Evolutionary conservation across 345 rosid species (phyloP), one percentile per base, ranked within the genome.

Genomic region (Mercurialis annua): DNA sequence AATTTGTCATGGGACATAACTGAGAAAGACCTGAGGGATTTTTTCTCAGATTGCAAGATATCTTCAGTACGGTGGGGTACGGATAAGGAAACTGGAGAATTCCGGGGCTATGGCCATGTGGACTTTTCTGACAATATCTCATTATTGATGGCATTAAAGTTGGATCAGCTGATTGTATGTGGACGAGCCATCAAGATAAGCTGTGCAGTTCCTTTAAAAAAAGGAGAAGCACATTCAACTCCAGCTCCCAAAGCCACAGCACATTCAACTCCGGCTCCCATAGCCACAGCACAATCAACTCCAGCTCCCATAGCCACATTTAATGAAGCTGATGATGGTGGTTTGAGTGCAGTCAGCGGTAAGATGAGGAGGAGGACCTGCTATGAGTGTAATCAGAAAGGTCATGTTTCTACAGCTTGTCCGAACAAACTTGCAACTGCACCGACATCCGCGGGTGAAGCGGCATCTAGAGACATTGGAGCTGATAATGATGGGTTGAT

Each of bases 161-260:
- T 91, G 80, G 90, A 94, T 82, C 92, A 89, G 78, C 83, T 76
- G 52, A 66, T 86, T 71, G 69, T 85, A 16, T 70, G 83, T 11
- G 97, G 96, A 72, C 86, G 96, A 80, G 87, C 96, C 31, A 84
- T 85, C 72, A 94, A 91, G 77, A 83, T 89, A 64, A 87, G 96
- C 46, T 87, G 95, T 73, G 99, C 97, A 40, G 87, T 90, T 64
- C 91, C 83, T 31, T 75, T 75, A 71, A 81, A 80, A 69, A 72
- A 54, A 65, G 80, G 16, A n/a, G 69, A 66, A 42, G 67, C 68
- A 10, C 63, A 53, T 48, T 64, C 79, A 53, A 49, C 54, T 46
- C 59, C 73, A 38, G 44, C 38, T 23, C 42, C 54, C 11, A 3
- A 40, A 49, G 1, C 67, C n/a, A 6, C 30, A 27, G 67, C 68